phyloP scores from a whole-genome alignment of 345 rosid genomes.

The Hypericum androsaemum region DNA sequence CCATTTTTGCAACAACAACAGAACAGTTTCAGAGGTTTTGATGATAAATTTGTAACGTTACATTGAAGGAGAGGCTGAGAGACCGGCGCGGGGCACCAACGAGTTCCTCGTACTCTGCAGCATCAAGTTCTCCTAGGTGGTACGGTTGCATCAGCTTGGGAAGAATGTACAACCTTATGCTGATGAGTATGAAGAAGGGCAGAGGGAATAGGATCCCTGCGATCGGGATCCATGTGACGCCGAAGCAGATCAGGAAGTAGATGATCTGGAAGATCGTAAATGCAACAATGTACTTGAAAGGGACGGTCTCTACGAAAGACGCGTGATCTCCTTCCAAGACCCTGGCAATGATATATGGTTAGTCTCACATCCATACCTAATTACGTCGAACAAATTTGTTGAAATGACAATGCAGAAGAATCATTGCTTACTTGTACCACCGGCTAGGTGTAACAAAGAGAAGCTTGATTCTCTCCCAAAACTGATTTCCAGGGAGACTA shows the following conservation, averaged over 20 bases:
- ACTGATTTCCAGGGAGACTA: slow-evolving; percentile 26
- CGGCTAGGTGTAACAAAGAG: slow-evolving; percentile 25
- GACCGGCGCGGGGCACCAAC: too few species aligned
- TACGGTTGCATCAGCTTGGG: slow-evolving; percentile 18
- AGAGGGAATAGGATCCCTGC: slow-evolving; percentile 24
- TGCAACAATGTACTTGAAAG: slow-evolving; percentile 21
- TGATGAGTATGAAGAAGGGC: slow-evolving; percentile 20
- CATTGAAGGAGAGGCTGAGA: too few species aligned
- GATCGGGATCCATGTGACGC: slow-evolving; percentile 24
- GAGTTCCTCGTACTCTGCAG: slow-evolving; percentile 22
- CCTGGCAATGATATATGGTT: slow-evolving; percentile 5
- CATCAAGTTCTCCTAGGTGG: slow-evolving; percentile 24
- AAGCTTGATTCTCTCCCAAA: slow-evolving; percentile 23
- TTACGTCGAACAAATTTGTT: too few species aligned
- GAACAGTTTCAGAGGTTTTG: too few species aligned
- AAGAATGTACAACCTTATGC: slow-evolving; percentile 23
- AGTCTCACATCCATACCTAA: too few species aligned
- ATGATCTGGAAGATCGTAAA: slow-evolving; percentile 18
- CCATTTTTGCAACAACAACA: too few species aligned
- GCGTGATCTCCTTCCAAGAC: slow-evolving; percentile 22
- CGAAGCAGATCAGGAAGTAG: slow-evolving; percentile 21
- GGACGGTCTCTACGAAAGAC: slow-evolving; percentile 22
- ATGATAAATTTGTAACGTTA: too few species aligned
- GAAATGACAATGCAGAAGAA: too few species aligned
- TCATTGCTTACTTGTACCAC: slow-evolving; percentile 19